A percentile compares a stretch with the other conserved stretches of the same genome.
These are phyloP conservation scores for Wickerhamiella sergipiensis DNA, from an alignment of 805 yeast genomes.

Conservation along the genomic window DNA sequence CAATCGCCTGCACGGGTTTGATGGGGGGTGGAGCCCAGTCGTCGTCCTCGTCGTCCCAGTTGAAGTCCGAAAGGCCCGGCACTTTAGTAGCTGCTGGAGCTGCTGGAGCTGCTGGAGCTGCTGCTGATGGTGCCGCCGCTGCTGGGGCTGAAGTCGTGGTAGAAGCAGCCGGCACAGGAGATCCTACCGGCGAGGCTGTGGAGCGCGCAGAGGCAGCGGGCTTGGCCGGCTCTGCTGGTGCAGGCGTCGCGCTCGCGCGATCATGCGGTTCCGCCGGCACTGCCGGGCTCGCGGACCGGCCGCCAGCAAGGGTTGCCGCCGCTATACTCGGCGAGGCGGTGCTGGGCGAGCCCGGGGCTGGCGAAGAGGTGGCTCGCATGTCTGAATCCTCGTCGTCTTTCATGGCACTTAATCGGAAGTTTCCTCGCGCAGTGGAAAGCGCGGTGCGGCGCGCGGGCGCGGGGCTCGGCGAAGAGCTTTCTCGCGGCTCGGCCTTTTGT, in stretches of 20 bases:
- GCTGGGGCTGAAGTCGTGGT: too few relatives aligned
- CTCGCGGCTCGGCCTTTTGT: constrained; percentile 4
- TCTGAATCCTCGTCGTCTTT: constrained; percentile 2
- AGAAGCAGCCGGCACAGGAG: too few relatives aligned
- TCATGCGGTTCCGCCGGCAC: neutral
- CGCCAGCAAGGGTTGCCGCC: neutral
- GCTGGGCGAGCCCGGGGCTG: neutral
- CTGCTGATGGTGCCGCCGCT: neutral
- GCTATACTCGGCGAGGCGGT: neutral
- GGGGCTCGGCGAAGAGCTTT: constrained; percentile 6
- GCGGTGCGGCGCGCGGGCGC: constrained; percentile 2
- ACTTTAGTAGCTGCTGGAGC: neutral
- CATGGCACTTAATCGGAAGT: constrained; percentile 19
- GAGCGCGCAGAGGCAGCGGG: too few relatives aligned
- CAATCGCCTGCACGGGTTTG: neutral
- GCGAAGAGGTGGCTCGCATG: neutral
- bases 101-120: neutral
- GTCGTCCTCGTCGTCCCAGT: constrained; percentile 30
- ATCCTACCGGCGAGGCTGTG: too few relatives aligned
- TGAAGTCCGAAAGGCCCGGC: constrained; percentile 14
- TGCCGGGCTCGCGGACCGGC: neutral
- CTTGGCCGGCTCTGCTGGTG: too few relatives aligned
- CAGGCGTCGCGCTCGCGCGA: too few relatives aligned
- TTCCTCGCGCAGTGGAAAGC: constrained; percentile 18
- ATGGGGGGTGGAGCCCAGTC: constrained; percentile 18